These are phyloP conservation scores for Monoraphidium neglectum DNA, from an alignment of 139 green algal species.

Conservation along the genomic window DNA sequence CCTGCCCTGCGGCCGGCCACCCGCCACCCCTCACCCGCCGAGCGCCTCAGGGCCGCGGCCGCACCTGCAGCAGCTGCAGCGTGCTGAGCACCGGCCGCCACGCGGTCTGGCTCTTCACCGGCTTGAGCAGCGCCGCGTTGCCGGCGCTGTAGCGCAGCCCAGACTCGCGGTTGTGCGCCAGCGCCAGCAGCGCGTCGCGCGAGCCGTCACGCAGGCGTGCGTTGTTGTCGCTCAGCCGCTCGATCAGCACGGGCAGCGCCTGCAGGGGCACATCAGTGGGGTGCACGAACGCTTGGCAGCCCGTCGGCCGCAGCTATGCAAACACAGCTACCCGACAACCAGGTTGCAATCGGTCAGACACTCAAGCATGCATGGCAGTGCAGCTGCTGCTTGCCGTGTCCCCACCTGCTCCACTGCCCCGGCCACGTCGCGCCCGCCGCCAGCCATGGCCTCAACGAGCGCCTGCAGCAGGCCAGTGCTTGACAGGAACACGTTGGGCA, in stretches of 20 bases:
- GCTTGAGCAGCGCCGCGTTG: slow-evolving; percentile 18
- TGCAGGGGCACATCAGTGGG: not conserved
- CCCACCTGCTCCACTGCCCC: slow-evolving; percentile 21
- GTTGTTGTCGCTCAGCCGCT: slow-evolving; percentile 79
- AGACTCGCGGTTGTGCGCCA: slow-evolving; percentile 16
- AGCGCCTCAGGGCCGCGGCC: slow-evolving; percentile 17
- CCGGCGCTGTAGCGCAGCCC: not conserved
- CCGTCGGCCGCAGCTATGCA: too few relatives aligned
- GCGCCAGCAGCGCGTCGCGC: slow-evolving; percentile 21
- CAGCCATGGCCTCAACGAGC: slow-evolving; percentile 15
- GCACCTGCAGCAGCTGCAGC: slow-evolving; percentile 62
- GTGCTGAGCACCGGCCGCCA: slow-evolving; percentile 72
- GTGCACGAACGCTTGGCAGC: too few relatives aligned
- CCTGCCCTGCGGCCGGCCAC: too few relatives aligned
- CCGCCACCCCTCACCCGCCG: not conserved
- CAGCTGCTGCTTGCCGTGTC: too few relatives aligned
- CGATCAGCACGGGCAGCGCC: slow-evolving; percentile 72
- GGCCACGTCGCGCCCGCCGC: slow-evolving; percentile 29
- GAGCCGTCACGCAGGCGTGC: slow-evolving; percentile 40
- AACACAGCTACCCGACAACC: too few relatives aligned
- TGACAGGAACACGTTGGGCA: slow-evolving; percentile 65
- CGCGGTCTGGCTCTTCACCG: slow-evolving; percentile 69
- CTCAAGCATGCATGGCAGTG: too few relatives aligned
- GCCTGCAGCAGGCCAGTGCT: slow-evolving; percentile 35
- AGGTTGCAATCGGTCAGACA: too few relatives aligned